Base-by-base conservation (phyloP, 2,329 filamentous ascomycete genomes). In the Curvularia sp. region DNA sequence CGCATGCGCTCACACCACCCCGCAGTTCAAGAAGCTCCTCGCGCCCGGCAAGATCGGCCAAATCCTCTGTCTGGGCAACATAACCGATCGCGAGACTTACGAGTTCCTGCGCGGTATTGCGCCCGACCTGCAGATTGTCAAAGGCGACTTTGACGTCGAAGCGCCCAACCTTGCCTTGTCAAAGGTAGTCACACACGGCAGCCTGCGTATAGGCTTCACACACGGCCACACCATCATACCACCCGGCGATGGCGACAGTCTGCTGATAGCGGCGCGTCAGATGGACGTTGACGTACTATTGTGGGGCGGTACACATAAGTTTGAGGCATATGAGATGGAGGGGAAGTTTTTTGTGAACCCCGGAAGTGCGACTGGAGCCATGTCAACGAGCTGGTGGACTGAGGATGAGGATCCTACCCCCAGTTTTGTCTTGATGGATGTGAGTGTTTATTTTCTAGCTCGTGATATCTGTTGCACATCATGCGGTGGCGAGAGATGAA, bases 351-450 rank as follows among this genome's bases (percentile, higher is more conserved):
- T 90, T 72, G 83, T 90, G 52, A 90, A 89, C 67, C 88, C 88
- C 0, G 88, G 88, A 28, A 88, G 85, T 74, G 88, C 87, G 2
- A 90, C 88, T 3, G 88, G 88, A 0, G 88, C 88, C 1, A 84
- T 88, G 77, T 86, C 82, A 58, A 86, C 84, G 12, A 82, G 82
- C 13, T 87, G 83, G 79, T 86, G 84, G 81, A 74, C 80, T 2
- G 85, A 84, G 53, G 80, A 78, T 12, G 80, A 80, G 73, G 90
- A 94, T 55, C 90, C 90, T 24, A 89, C 88, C 56, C 94, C 94
- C 26, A 97, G 93, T 76, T 97, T 98, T 79, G 97, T 95, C 74
- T 80, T 98, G 77, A 97, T 98, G 94, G 94, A 98, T 85, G 93
- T 97, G 78, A 82, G 92, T 89, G 50, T 30, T 89, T 31, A 31